phyloP scores from a whole-genome alignment of 805 yeast species.

The Novakomyces olei region DNA sequence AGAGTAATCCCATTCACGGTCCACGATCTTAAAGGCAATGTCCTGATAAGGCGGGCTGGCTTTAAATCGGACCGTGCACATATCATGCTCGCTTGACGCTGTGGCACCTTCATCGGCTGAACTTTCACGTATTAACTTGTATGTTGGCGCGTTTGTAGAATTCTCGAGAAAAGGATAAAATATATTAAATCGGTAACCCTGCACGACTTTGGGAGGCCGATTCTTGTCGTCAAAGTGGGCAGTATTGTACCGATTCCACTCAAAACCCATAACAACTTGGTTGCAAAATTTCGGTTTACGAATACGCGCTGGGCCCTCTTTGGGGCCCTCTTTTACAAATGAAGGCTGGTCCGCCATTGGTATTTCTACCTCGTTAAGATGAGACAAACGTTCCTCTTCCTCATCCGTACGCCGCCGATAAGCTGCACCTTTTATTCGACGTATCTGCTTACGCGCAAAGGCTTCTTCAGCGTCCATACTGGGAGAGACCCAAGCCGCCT shows the following conservation, averaged over 20 bases:
- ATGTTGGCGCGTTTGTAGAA: conserved; percentile 14
- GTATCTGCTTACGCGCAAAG: conserved; percentile 10
- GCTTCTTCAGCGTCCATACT: conserved; percentile 5
- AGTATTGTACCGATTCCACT: conserved; percentile 18
- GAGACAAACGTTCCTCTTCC: too few relatives aligned
- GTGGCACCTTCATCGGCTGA: conserved; percentile 4
- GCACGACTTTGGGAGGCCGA: conserved; percentile 18
- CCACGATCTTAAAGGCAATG: conserved; percentile 16
- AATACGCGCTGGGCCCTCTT: conserved; percentile 1
- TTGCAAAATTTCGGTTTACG: conserved; percentile 14
- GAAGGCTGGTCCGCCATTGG: not conserved
- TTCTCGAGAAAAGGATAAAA: conserved; percentile 16
- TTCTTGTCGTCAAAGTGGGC: conserved; percentile 16
- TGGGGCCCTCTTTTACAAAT: not conserved
- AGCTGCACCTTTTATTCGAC: conserved; percentile 10
- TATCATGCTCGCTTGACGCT: conserved; percentile 10
- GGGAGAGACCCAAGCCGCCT: too few relatives aligned
- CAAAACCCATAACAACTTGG: conserved; percentile 16
- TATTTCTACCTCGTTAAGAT: not conserved
- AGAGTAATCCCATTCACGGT: conserved; percentile 17
- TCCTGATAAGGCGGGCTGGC: conserved; percentile 18
- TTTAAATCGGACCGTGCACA: conserved; percentile 14
- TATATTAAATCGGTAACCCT: conserved; percentile 18
- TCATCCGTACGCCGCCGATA: conserved; percentile 1
- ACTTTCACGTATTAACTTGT: conserved; percentile 12